These are phyloP conservation scores for Gonium pectorale DNA, from an alignment of 139 green algal genomes.

Conservation along the genomic window DNA sequence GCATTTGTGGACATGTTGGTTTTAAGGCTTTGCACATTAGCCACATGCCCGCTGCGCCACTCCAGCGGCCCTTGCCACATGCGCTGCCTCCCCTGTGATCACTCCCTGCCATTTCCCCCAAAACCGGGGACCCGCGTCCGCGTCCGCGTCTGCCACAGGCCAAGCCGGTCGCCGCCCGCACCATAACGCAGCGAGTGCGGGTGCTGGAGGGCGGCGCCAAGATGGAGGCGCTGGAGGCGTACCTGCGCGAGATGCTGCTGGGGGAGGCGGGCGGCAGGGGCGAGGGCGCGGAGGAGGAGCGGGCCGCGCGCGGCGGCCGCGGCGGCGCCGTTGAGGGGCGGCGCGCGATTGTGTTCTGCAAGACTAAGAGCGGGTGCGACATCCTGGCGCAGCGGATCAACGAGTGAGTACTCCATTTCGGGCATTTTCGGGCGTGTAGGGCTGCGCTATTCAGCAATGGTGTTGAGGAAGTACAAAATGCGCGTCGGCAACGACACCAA, in stretches of 20 bases:
- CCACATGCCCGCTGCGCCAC: too few species aligned
- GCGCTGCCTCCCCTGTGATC: too few species aligned
- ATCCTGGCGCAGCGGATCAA: slow-evolving; percentile 59
- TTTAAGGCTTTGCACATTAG: too few species aligned
- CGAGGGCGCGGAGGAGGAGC: not conserved
- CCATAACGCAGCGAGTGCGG: slow-evolving; percentile 83
- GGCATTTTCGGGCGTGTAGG: not conserved
- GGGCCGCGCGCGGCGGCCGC: slow-evolving; percentile 40
- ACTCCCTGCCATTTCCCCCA: too few species aligned
- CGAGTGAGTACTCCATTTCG: not conserved
- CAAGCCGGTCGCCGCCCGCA: slow-evolving; percentile 91
- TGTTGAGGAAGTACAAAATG: too few species aligned
- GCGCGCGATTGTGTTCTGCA: slow-evolving; percentile 86
- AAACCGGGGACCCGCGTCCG: too few species aligned
- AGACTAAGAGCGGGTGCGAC: slow-evolving; percentile 95
- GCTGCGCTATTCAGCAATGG: too few species aligned
- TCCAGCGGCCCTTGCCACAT: too few species aligned
- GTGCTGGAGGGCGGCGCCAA: slow-evolving; percentile 81
- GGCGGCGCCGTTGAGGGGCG: slow-evolving; percentile 79
- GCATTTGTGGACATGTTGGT: too few species aligned
- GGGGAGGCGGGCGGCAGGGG: slow-evolving; percentile 78
- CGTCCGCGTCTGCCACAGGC: too few species aligned
- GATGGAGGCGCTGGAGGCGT: slow-evolving; percentile 57
- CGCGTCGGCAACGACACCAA: too few species aligned
- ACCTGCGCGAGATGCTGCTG: slow-evolving; percentile 71